phyloP scores from a whole-genome alignment of 2,329 filamentous ascomycete species.

The Erysiphe pulchra region DNA sequence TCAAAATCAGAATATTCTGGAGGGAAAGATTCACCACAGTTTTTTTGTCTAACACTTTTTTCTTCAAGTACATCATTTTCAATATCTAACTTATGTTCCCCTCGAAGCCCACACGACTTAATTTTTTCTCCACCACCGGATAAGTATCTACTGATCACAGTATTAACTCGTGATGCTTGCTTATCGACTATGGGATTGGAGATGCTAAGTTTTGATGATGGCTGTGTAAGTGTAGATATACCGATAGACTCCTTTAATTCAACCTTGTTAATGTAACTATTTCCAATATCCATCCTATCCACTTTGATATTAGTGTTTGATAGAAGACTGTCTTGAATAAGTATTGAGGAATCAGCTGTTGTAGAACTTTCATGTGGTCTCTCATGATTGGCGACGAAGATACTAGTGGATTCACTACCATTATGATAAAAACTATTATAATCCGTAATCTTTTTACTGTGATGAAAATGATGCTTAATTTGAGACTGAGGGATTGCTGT shows the following conservation, averaged over 20 bases:
- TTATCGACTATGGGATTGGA: background rate
- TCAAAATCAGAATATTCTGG: conserved; percentile 2
- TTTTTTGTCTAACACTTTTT: background rate
- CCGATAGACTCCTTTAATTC: too few relatives aligned
- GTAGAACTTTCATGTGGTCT: background rate
- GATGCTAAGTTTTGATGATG: too few relatives aligned
- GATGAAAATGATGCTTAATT: background rate
- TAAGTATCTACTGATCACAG: background rate
- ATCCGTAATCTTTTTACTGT: background rate
- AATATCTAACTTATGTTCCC: background rate
- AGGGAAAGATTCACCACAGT: background rate
- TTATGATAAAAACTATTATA: background rate
- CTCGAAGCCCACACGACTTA: background rate
- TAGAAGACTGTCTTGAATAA: too few relatives aligned
- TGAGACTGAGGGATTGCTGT: background rate
- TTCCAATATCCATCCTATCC: background rate
- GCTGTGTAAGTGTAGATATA: too few relatives aligned
- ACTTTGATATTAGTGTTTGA: background rate
- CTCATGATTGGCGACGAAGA: background rate
- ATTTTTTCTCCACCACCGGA: background rate
- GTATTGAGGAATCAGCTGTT: background rate
- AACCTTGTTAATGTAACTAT: background rate
- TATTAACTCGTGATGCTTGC: background rate
- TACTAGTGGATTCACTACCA: background rate
- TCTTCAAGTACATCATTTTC: background rate